Evolutionary conservation across 768 basidiomycete species (phyloP).

Genomic region (Calocera cornea): DNA sequence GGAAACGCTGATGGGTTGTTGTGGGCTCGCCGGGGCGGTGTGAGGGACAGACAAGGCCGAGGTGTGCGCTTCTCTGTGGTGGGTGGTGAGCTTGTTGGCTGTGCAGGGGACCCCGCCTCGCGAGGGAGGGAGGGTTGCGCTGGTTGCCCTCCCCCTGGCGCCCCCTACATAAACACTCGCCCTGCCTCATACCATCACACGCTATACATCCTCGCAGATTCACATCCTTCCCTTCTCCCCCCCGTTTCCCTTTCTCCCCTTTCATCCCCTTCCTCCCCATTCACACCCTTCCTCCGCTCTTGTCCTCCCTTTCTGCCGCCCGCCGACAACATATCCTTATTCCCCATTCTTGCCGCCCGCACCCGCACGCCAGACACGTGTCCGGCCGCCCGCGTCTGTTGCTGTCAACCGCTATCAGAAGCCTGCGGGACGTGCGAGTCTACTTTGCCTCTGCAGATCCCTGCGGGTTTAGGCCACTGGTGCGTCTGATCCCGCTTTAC

Average conservation of each 20-base stretch:
- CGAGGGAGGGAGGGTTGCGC: not conserved
- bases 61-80: not conserved
- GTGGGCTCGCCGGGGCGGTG: not conserved
- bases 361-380: not conserved
- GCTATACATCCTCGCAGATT: not conserved
- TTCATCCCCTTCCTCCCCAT: not conserved
- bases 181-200: not conserved
- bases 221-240: not conserved
- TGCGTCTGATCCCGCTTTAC: not conserved
- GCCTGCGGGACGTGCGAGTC: not conserved
- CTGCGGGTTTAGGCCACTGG: slow-evolving; percentile 1
- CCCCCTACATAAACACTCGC: not conserved
- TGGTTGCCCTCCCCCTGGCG: not conserved
- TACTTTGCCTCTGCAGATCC: not conserved
- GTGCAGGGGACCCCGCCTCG: not conserved
- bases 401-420: not conserved
- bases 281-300: not conserved
- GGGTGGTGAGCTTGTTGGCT: not conserved
- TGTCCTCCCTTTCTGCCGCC: not conserved
- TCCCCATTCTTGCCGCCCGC: not conserved
- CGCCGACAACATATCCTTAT: not conserved
- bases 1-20: not conserved
- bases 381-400: not conserved
- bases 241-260: not conserved
- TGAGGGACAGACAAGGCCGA: not conserved